These are phyloP conservation scores for Fusarium caatingaense DNA, from an alignment of 2,329 filamentous ascomycete genomes.

Conservation along the genomic window DNA sequence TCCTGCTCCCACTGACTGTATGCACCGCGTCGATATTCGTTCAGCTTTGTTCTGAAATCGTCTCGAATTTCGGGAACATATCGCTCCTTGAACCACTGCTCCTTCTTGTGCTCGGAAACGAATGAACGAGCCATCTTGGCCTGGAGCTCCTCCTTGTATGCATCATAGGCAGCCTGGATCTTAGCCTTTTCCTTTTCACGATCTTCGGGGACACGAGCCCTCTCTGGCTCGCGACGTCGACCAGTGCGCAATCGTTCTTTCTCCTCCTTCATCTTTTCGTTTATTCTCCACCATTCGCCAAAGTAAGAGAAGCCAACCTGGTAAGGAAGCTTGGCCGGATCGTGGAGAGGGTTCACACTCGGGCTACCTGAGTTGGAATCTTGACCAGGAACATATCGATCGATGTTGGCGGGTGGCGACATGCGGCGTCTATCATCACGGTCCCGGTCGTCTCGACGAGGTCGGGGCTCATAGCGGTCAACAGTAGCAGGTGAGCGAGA, in stretches of 20 bases:
- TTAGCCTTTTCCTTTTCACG: conserved; percentile 81
- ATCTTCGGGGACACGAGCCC: conserved; percentile 75
- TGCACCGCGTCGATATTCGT: conserved; percentile 80
- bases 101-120: conserved; percentile 90
- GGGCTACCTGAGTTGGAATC: conserved; percentile 59
- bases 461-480: conserved; percentile 80
- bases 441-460: conserved; percentile 74
- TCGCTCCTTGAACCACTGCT: conserved; percentile 98
- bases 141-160: conserved; percentile 75
- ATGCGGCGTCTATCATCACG: conserved; percentile 73
- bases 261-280: conserved; percentile 85
- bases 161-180: conserved; percentile 77
- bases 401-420: conserved; percentile 77
- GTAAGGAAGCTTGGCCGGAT: conserved; percentile 78
- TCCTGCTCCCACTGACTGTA: conserved; percentile 93
- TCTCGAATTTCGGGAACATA: conserved; percentile 88
- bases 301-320: conserved; percentile 90
- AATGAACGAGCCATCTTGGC: conserved; percentile 88
- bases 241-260: conserved; percentile 78
- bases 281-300: conserved; percentile 86
- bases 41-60: conserved; percentile 77
- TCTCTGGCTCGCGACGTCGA: conserved; percentile 72
- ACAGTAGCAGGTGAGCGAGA: conserved; percentile 78
- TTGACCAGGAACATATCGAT: conserved; percentile 85
- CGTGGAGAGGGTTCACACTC: conserved; percentile 73